These are phyloP conservation scores for Penicillium sp. DNA, from an alignment of 2,329 filamentous ascomycete species.

Conservation along the genomic window DNA sequence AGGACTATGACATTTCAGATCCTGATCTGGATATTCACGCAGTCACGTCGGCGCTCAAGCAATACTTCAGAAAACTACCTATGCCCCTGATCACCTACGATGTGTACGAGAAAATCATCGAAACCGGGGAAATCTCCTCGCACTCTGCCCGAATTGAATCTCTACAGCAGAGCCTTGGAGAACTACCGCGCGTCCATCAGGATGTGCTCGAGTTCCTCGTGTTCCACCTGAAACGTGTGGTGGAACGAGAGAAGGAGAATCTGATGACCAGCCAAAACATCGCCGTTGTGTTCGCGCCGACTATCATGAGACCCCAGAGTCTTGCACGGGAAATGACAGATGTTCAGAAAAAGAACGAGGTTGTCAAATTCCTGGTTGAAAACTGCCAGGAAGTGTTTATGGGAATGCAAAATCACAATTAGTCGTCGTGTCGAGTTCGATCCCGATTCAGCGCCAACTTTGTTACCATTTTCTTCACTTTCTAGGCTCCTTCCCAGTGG, in stretches of 20 bases:
- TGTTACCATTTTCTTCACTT: conserved; percentile 4
- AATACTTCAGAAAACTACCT: conserved; percentile 94
- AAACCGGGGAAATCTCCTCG: conserved; percentile 67
- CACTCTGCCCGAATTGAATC: conserved; percentile 71
- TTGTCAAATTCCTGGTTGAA: conserved; percentile 91
- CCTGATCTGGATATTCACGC: conserved; percentile 93
- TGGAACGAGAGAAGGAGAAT: conserved; percentile 81
- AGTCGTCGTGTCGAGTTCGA: background rate
- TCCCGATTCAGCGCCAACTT: background rate
- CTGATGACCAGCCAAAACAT: conserved; percentile 97
- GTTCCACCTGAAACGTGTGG: conserved; percentile 88
- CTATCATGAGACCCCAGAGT: conserved; percentile 90
- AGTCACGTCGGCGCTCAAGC: conserved; percentile 93
- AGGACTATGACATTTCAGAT: conserved; percentile 89
- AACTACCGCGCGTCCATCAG: conserved; percentile 80
- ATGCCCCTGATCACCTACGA: conserved; percentile 89
- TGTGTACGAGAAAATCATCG: conserved; percentile 86
- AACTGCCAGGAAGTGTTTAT: conserved; percentile 82
- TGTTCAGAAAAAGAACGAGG: conserved; percentile 89
- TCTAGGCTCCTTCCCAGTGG: conserved; percentile 15
- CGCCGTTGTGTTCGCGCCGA: conserved; percentile 95
- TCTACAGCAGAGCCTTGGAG: conserved; percentile 73
- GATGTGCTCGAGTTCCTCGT: conserved; percentile 93
- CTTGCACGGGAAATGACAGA: conserved; percentile 95
- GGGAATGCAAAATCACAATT: conserved; percentile 39